These are phyloP conservation scores for Delonix regia DNA, from an alignment of 306 rosid genomes.

Conservation along the genomic window DNA sequence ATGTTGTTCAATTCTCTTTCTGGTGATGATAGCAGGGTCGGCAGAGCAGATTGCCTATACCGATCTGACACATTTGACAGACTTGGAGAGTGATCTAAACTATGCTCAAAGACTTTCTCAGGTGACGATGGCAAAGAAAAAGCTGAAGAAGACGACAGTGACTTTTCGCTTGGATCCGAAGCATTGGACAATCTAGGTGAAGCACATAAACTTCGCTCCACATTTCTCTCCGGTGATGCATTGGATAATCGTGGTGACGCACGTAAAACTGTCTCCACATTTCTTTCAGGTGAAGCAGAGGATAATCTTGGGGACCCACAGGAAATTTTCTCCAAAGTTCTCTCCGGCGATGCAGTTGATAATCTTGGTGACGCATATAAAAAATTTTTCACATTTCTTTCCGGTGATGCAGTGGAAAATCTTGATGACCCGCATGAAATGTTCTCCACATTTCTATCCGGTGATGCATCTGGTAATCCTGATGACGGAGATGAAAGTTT, in stretches of 20 bases:
- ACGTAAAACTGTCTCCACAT: background rate
- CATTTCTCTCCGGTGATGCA: constrained; percentile 19
- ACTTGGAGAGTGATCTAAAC: constrained; percentile 56
- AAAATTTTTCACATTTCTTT: background rate
- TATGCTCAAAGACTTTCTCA: constrained; percentile 33
- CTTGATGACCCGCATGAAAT: background rate
- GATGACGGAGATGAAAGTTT: background rate
- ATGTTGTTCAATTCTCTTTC: constrained; percentile 31
- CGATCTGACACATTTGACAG: constrained; percentile 48
- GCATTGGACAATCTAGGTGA: constrained; percentile 42
- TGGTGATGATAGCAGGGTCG: constrained; percentile 47
- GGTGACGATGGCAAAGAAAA: constrained; percentile 58
- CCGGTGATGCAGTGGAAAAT: background rate
- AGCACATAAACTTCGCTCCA: constrained; percentile 19
- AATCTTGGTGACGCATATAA: background rate
- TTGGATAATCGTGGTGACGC: constrained; percentile 6
- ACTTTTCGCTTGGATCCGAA: constrained; percentile 31
- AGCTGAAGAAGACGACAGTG: constrained; percentile 40
- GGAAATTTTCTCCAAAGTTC: background rate
- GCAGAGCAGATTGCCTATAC: constrained; percentile 37
- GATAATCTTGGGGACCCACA: background rate
- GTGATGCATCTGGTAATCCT: background rate
- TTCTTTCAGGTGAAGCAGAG: background rate
- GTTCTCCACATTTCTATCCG: background rate
- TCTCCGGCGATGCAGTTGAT: background rate